Base-by-base conservation (phyloP, 108 stramenopile genomes). In the Cylindrotheca closterium region DNA sequence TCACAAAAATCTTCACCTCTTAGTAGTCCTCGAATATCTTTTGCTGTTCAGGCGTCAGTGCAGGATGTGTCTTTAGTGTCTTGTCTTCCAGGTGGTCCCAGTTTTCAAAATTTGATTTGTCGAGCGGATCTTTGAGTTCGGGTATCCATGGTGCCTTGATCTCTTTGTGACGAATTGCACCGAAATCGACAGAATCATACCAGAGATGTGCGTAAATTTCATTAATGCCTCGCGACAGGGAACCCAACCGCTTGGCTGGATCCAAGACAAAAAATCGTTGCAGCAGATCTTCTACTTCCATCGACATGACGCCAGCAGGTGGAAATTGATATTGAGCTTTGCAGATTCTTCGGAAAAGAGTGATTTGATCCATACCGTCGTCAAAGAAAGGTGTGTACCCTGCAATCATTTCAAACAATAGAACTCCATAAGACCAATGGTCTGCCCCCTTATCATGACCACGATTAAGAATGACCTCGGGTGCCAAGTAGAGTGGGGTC, bases 391-490 rank as follows among this genome's bases (percentile, higher is more conserved):
- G 89, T 21, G 87, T 88, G 30, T 78, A 67, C 22, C 92, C 92
- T 10, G 67, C 58, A 28, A 86, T 78, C 84, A 97, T 95, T 73
- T 98, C 98, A 65, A 89, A 97, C 17, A 94, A 55, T 54, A 98
- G 73, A 31, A 96, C 92, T 12, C 92, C 95, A 47, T 93, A 82
- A 1, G 92, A 87, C 95, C 95, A 97, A 86, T 92, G 93, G 55
- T 97, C 94, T 18, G 94, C 96, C 4, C 88, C 90, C 67, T 83
- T 92, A n/a, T 91, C 91, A 55, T 97, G 94, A 17, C 94, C 96
- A 62, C 91, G 89, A 58, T 92, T 93, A 57, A 89, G 81, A 30
- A 97, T 75, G 3, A 95, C 86, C 63, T 97, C 94, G 2, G 96
- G 96, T 2, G 94, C 93, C 5, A 97, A 77, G 53, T 97, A 97